Conservation (phyloP, 371 early-diverging fungal genomes). For the Lichtheimia ornata region DNA sequence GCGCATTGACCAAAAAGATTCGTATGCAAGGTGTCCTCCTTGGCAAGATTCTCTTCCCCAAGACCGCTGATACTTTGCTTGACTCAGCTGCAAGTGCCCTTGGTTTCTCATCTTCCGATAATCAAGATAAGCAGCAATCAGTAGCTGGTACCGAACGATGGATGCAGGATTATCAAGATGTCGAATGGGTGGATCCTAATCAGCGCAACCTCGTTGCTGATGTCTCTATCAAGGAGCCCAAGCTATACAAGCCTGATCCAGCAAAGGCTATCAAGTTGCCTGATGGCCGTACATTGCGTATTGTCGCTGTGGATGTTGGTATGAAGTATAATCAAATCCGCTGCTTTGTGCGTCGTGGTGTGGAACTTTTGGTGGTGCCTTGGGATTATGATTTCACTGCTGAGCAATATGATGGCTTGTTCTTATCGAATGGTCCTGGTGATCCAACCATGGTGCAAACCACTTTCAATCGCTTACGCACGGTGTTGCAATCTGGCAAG, state of each 20-base stretch:
- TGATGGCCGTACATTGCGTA: conserved; percentile 78
- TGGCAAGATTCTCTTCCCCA: conserved; percentile 83
- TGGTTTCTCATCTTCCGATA: conserved; percentile 29
- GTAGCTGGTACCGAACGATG: conserved; percentile 54
- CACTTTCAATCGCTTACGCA: conserved; percentile 74
- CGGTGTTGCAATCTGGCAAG: conserved; percentile 61
- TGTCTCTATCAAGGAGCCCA: conserved; percentile 82
- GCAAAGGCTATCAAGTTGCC: conserved; percentile 61
- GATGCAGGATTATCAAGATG: conserved; percentile 70
- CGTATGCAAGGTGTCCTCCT: conserved; percentile 85
- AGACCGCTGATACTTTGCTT: conserved; percentile 61
- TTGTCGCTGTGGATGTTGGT: conserved; percentile 94
- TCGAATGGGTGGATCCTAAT: conserved; percentile 93
- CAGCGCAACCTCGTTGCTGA: conserved; percentile 90
- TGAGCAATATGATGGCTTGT: conserved; percentile 86
- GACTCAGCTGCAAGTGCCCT: conserved; percentile 50
- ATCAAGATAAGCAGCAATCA: not conserved
- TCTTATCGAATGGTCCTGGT: conserved; percentile 97
- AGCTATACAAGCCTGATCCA: conserved; percentile 70
- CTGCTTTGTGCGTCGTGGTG: conserved; percentile 92
- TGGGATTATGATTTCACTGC: conserved; percentile 91
- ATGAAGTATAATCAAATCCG: conserved; percentile 98
- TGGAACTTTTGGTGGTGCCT: conserved; percentile 92
- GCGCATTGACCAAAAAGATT: conserved; percentile 86
- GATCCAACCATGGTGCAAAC: conserved; percentile 83